A percentile compares a stretch with the other conserved stretches of the same genome.
These are phyloP conservation scores for Paramarasmius palmivorus DNA, from an alignment of 1,284 basidiomycete species.

Conservation along the genomic window DNA sequence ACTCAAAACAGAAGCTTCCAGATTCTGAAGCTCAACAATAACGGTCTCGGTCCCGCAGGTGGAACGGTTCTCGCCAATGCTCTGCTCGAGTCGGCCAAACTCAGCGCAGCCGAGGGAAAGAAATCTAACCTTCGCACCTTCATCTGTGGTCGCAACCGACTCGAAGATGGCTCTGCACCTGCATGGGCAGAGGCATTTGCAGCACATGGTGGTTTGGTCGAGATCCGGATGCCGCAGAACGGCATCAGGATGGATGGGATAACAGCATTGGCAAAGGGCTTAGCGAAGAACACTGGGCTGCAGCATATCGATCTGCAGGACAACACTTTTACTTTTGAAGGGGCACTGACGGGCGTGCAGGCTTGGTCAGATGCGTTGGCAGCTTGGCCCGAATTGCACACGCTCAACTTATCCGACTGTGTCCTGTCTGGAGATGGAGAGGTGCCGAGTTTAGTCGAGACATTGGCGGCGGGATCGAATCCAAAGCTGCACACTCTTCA, in stretches of 20 bases:
- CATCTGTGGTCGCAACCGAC: slow-evolving; percentile 92
- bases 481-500: slow-evolving; percentile 74
- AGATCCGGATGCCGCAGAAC: slow-evolving; percentile 95
- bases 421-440: slow-evolving; percentile 75
- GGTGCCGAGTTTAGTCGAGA: slow-evolving; percentile 63
- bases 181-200: slow-evolving; percentile 89
- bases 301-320: slow-evolving; percentile 91
- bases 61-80: slow-evolving; percentile 88
- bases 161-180: slow-evolving; percentile 88
- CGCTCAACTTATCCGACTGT: slow-evolving; percentile 92
- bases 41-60: slow-evolving; percentile 93
- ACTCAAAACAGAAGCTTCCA: slow-evolving; percentile 78
- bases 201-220: slow-evolving; percentile 78
- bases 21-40: slow-evolving; percentile 93
- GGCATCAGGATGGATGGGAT: slow-evolving; percentile 96
- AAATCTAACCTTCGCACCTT: slow-evolving; percentile 76
- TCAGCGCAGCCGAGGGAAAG: slow-evolving; percentile 67
- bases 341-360: slow-evolving; percentile 43
- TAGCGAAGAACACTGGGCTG: slow-evolving; percentile 70
- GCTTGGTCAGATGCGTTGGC: slow-evolving; percentile 76
- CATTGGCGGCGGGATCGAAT: slow-evolving; percentile 73
- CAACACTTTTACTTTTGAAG: slow-evolving; percentile 87
- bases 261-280: slow-evolving; percentile 75
- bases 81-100: slow-evolving; percentile 74
- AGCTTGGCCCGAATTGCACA: slow-evolving; percentile 72